Conservation (phyloP, 345 rosid genomes). For the Xanthoceras sorbifolium region DNA sequence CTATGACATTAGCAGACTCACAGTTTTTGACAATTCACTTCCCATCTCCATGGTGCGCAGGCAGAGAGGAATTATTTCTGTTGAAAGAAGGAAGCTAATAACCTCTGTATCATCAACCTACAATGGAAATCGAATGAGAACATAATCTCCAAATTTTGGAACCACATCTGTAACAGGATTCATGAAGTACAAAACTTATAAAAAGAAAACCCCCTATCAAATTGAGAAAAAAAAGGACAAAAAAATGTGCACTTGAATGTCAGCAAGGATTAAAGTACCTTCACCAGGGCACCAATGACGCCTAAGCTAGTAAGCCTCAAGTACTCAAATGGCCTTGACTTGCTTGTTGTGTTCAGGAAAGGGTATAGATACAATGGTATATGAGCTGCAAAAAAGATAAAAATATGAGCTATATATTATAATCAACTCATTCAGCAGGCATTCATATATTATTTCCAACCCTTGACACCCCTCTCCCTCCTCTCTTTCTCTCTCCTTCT, state of each 20-base stretch:
- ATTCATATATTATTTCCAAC: background rate
- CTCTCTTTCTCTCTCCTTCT: background rate
- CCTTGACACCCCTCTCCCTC: background rate
- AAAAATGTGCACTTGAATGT: background rate
- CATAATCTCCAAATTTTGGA: background rate
- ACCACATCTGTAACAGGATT: background rate
- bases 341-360: slow-evolving; percentile 92
- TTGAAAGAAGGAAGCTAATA: slow-evolving; percentile 93
- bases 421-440: background rate
- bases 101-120: slow-evolving; percentile 99
- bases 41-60: slow-evolving; percentile 99
- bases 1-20: slow-evolving; percentile 35
- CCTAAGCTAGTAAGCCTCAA: slow-evolving; percentile 97
- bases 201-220: slow-evolving; percentile 10
- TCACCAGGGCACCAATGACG: slow-evolving; percentile 97
- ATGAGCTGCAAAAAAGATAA: slow-evolving; percentile 64
- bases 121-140: slow-evolving; percentile 9
- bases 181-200: background rate
- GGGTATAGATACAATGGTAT: slow-evolving; percentile 92
- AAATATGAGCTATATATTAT: background rate
- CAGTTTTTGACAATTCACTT: slow-evolving; percentile 96
- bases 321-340: slow-evolving; percentile 96
- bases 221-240: slow-evolving; percentile 5
- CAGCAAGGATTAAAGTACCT: slow-evolving; percentile 51
- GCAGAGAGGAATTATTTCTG: slow-evolving; percentile 91